Conservation (phyloP, 2,329 filamentous ascomycete species). For the Incumbomyces delicatus region DNA sequence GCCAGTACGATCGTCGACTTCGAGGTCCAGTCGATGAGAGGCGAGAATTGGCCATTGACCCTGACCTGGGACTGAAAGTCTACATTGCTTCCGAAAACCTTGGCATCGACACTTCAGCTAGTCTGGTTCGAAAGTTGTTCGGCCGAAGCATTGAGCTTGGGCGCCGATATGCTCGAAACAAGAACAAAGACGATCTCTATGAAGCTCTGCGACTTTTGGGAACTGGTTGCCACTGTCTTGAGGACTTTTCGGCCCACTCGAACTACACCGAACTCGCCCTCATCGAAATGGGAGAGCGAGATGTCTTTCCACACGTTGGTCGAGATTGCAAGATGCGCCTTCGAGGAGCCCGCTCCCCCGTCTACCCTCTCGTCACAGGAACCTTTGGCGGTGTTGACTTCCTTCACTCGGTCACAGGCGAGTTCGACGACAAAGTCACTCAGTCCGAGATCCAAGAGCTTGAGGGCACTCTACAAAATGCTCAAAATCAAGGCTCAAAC, state of each 20-base stretch:
- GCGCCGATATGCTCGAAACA: constrained; percentile 56
- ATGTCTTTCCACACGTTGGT: constrained; percentile 82
- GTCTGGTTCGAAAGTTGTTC: constrained; percentile 66
- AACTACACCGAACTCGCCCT: constrained; percentile 86
- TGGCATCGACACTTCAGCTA: constrained; percentile 72
- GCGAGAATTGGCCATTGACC: constrained; percentile 69
- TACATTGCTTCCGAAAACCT: constrained; percentile 81
- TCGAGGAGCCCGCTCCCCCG: constrained; percentile 51
- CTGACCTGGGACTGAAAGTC: constrained; percentile 70
- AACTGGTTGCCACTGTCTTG: constrained; percentile 80
- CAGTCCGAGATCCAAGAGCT: constrained; percentile 86
- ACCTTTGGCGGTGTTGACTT: constrained; percentile 95
- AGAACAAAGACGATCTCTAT: constrained; percentile 67
- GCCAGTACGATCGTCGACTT: constrained; percentile 69
- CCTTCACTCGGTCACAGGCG: constrained; percentile 71
- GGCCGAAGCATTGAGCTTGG: constrained; percentile 67
- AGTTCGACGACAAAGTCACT: constrained; percentile 76
- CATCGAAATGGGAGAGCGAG: constrained; percentile 71
- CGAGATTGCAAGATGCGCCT: constrained; percentile 61
- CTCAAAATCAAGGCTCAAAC: constrained; percentile 47
- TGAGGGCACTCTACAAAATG: constrained; percentile 64
- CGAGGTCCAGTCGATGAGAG: constrained; percentile 72
- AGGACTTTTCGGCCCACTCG: constrained; percentile 88
- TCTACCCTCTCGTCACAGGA: constrained; percentile 79
- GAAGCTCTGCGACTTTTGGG: constrained; percentile 80